Evolutionary conservation across 2,329 filamentous ascomycete species (phyloP), one percentile per base, ranked within the genome.

Genomic region (Beauveria sp.): DNA sequence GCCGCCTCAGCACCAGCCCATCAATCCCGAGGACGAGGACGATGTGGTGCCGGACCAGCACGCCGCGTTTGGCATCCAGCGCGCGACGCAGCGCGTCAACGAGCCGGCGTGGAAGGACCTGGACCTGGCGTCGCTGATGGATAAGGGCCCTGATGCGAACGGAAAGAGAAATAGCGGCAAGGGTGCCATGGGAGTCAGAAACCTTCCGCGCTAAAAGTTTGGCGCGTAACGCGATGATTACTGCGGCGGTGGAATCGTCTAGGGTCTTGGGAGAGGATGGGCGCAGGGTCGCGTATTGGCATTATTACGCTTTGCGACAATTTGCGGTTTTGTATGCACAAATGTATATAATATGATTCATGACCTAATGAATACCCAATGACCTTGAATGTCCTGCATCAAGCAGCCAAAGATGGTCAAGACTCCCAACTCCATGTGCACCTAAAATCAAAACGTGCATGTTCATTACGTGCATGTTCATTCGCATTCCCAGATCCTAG

Each of bases 31-130:
- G 73, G 90, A 95, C 72, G 90, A 95, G 75, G 91, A 95, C 70
- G 90, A 95, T 70, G 88, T 95, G 4, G 90, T 95, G 5, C 90
- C 91, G 0, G 90, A 95, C 73, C 90, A 95, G 75, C 90, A 95
- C 71, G 90, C 90, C 14, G 91, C 90, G 0, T 95, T 95, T 72
- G 91, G 90, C 45, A 95, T 96, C 68, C 86, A 90, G 73, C 84
- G 89, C 66, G 90, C 90, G 10, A 93, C 89, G 18, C 88, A 91
- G 75, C 82, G 83, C 65, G 81, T 79, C 67, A 83, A 81, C 68
- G 89, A 92, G 74, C 81, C 88, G 1, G 86, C 86, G 8, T 96
- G 90, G 90, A 88, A 87, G 70, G 90, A 95, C 70, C 75, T 93
- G 7, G 88, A 89, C 0, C 77, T 95, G n/a, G 80, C 79, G 6